Base-by-base conservation (phyloP, 352 stramenopile species). In the Phytophthora pistaciae region DNA sequence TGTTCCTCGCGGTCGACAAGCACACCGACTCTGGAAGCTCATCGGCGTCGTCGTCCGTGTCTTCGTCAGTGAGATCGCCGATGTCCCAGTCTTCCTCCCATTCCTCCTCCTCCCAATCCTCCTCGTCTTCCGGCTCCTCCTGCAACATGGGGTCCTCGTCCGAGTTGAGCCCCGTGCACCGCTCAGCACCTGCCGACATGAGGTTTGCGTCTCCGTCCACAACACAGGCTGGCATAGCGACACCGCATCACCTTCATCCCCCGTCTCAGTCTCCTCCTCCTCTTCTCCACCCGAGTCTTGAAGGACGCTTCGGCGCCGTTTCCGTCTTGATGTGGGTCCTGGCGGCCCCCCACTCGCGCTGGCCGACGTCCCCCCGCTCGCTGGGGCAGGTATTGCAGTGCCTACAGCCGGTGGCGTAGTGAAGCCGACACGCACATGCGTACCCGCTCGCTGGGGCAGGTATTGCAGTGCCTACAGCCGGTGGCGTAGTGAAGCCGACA, bases 11-110 rank as follows among this genome's bases (percentile, higher is more conserved):
- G 9, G 16, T 27, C 3, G 44, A 64, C 5, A 10, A 9, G 16
- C 57, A 64, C 42, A 56, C 1, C 13, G 57, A 56, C n/a, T 64
- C 25, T 5, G 57, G 57, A 8, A 64, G 29, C 5, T 60, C 36
- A n/a, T 40, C 60, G 9, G 5, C 21, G 13, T 13, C 48, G 2
- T 44, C 49, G 1, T 59, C 33, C 3, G 20, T 29, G 10, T 59
- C 49, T 54, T 66, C 49, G 27, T 59, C 33, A 21, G 60, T 54
- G 1, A 66, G 60, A 10, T 52, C 21, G 23, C 60, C 60, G 38
- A 46, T 46, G 16, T n/a, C 49, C 44, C 14, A 52, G 16, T 27
- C 44, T 27, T 52, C 44, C 14, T 66, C 49, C 48, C 33, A 58
- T n/a, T 66, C 60, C 3, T 29, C 5, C 13, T 46, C 49, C 16